Base-by-base conservation (phyloP, 1,284 basidiomycete species). In the Cutaneotrichosporon dermatis region DNA sequence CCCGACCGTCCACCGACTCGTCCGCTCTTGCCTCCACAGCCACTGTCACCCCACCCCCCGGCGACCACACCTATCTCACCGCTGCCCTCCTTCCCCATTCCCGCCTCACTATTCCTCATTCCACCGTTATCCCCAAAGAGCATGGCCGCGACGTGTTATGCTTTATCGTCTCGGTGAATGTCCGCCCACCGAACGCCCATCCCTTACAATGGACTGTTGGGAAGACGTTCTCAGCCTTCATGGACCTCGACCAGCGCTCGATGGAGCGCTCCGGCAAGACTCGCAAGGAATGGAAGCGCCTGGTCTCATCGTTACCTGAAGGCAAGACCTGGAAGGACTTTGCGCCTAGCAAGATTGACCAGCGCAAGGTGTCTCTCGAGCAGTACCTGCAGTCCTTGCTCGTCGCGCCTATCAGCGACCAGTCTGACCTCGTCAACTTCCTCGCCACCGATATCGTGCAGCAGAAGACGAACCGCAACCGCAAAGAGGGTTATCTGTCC, bases 261-360 rank as follows among this genome's bases (percentile, higher is more conserved):
- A 79, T 79, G 80, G 85, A 70, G 77, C 87, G 60, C 78, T 87
- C 68, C 79, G 87, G 71, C 74, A 75, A 74, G 58, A 81, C 69
- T 16, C 83, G 82, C 60, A 87, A 89, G 63, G 87, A 82, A 82
- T 85, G 83, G 66, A 81, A 88, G 51, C 83, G 83, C 34, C 90
- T 91, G 79, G 85, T 98, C 56, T 85, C 83, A 16, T 82, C 81
- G 48, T 76, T 99, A 58, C 95, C 95, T 2, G 95, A 99, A 73
- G 89, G 90, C 55, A 88, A 87, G 75, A 81, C 96, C 8, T 98
- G 95, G 88, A 94, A 87, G 75, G 95, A 98, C 78, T 92, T 96
- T 76, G 94, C 94, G 2, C 94, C 95, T 10, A 90, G 90, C 55
- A 94, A 91, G 79, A 91, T 94, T 42, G 95, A 98, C 80, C 91